Evolutionary conservation across 2,329 filamentous ascomycete genomes (phyloP).

Genomic region (Sphaerulina musiva): DNA sequence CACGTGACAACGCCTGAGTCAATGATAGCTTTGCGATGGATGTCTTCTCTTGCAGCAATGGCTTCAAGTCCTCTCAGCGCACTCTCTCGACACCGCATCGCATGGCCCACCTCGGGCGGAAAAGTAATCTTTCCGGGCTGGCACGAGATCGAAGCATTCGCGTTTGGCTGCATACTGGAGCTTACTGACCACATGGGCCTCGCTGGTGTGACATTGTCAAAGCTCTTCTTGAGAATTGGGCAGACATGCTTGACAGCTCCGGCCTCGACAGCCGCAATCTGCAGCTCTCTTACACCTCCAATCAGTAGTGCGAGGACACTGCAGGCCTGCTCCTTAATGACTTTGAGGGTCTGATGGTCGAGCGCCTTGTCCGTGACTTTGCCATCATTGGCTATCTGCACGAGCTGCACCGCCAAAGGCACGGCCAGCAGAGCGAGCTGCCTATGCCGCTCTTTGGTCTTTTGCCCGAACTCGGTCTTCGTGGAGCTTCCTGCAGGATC

Average conservation of each 20-base stretch:
- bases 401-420: constrained; percentile 45
- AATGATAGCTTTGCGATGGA: constrained; percentile 74
- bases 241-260: constrained; percentile 56
- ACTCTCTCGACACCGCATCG: constrained; percentile 68
- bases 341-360: constrained; percentile 37
- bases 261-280: constrained; percentile 73
- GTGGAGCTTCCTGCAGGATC: constrained; percentile 34
- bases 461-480: constrained; percentile 24
- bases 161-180: constrained; percentile 23
- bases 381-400: constrained; percentile 34
- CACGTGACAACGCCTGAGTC: constrained; percentile 73
- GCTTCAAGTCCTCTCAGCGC: constrained; percentile 75
- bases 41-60: constrained; percentile 72
- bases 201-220: constrained; percentile 51
- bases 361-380: constrained; percentile 8
- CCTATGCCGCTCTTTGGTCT: constrained; percentile 37
- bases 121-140: constrained; percentile 57
- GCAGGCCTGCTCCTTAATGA: constrained; percentile 64
- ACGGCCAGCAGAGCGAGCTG: constrained; percentile 43
- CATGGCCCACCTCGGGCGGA: constrained; percentile 57
- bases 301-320: constrained; percentile 71
- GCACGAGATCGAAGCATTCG: constrained; percentile 26
- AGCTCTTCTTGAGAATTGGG: constrained; percentile 59
- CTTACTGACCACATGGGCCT: constrained; percentile 51
- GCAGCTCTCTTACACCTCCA: constrained; percentile 68